phyloP scores from a whole-genome alignment of 1,284 basidiomycete species.

The Ustilago crameri region DNA sequence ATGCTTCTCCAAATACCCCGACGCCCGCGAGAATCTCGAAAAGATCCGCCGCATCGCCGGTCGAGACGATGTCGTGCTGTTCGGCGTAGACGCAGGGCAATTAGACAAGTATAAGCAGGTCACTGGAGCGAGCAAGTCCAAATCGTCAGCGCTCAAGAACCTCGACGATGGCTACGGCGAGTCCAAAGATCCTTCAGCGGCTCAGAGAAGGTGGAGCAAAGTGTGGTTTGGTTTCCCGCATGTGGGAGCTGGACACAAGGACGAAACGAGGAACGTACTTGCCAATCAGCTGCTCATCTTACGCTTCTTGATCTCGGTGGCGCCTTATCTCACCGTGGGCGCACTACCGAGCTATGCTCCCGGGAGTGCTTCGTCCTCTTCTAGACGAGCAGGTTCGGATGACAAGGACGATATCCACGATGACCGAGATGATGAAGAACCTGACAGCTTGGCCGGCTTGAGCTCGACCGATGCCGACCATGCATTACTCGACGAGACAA shows the following conservation, averaged over 20 bases:
- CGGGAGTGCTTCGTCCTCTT: slow-evolving; percentile 59
- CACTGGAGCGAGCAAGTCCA: slow-evolving; percentile 49
- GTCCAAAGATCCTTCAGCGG: not conserved
- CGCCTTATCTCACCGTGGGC: slow-evolving; percentile 73
- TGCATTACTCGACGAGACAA: slow-evolving; percentile 39
- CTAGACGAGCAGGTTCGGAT: slow-evolving; percentile 17
- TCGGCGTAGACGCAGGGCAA: slow-evolving; percentile 84
- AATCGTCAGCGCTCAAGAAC: slow-evolving; percentile 2
- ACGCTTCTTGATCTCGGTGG: slow-evolving; percentile 81
- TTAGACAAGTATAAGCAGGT: slow-evolving; percentile 74
- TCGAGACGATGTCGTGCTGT: slow-evolving; percentile 79
- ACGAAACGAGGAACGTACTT: slow-evolving; percentile 91
- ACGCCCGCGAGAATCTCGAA: slow-evolving; percentile 76
- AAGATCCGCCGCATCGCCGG: slow-evolving; percentile 51
- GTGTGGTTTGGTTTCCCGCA: slow-evolving; percentile 98
- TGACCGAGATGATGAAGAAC: slow-evolving; percentile 16
- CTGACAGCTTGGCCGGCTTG: slow-evolving; percentile 2
- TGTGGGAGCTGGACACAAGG: slow-evolving; percentile 92
- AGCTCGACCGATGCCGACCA: slow-evolving; percentile 46
- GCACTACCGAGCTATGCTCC: slow-evolving; percentile 46
- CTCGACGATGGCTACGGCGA: slow-evolving; percentile 11
- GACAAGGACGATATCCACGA: slow-evolving; percentile 34
- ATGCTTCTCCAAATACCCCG: slow-evolving; percentile 86
- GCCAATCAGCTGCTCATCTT: slow-evolving; percentile 90
- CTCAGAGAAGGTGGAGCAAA: slow-evolving; percentile 75